Conservation (phyloP, 177 flowering plant species). For the Vitis hybrid region DNA sequence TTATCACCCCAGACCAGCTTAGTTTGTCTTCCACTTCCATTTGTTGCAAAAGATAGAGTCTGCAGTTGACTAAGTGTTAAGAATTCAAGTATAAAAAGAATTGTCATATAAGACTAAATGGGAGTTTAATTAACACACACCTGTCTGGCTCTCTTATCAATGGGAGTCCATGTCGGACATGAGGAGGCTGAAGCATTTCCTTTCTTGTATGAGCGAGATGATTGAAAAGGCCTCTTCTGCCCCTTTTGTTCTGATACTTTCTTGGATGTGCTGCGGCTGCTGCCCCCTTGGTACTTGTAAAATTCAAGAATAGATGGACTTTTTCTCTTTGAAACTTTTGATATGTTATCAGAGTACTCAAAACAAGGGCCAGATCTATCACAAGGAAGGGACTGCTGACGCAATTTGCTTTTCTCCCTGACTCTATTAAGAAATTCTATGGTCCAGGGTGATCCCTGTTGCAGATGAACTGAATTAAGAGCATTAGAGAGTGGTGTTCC, state of each 20-base stretch:
- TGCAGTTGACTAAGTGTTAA: conserved; percentile 32
- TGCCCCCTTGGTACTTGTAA: conserved; percentile 69
- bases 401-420: conserved; percentile 67
- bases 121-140: conserved; percentile 32
- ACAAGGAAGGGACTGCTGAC: conserved; percentile 45
- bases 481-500: conserved; percentile 59
- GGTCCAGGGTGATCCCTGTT: conserved; percentile 84
- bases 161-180: conserved; percentile 55
- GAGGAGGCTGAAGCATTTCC: conserved; percentile 30
- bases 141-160: conserved; percentile 78
- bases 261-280: conserved; percentile 41
- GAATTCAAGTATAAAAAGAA: conserved; percentile 1
- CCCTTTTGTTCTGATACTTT: conserved; percentile 43
- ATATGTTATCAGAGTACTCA: conserved; percentile 27
- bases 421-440: conserved; percentile 82
- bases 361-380: conserved; percentile 30
- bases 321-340: conserved; percentile 55
- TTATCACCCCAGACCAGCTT: conserved; percentile 74
- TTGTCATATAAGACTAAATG: not conserved
- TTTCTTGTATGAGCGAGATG: conserved; percentile 32
- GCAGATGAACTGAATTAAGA: conserved; percentile 41
- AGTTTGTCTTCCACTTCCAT: conserved; percentile 68
- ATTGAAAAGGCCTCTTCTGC: conserved; percentile 33
- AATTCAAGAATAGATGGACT: conserved; percentile 83
- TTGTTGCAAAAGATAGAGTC: conserved; percentile 64